Conservation (phyloP, 495 filamentous ascomycete species). For the Clavariopsis aquatica region DNA sequence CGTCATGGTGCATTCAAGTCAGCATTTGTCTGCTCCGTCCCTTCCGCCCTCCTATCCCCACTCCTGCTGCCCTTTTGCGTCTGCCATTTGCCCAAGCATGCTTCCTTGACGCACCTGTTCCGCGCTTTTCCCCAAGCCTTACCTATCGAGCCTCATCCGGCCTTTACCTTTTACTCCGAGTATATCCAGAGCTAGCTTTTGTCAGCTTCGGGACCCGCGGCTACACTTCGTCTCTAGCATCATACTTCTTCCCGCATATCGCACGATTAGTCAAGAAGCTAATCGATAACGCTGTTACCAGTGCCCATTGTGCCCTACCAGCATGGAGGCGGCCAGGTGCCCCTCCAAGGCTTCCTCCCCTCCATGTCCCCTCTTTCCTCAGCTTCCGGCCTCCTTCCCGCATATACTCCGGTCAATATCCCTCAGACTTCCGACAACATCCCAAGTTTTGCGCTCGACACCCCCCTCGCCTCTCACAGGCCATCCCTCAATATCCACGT, state of each 20-base stretch:
- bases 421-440: neutral
- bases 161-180: neutral
- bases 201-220: conserved; percentile 34
- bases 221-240: neutral
- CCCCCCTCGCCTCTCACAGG: conserved; percentile 6
- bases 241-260: neutral
- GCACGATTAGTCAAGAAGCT: conserved; percentile 25
- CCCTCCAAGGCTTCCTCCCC: conserved; percentile 26
- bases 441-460: conserved; percentile 29
- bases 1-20: conserved; percentile 15
- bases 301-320: conserved; percentile 35
- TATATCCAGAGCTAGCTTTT: conserved; percentile 17
- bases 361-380: conserved; percentile 9
- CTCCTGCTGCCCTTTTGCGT: conserved; percentile 1
- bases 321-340: conserved; percentile 38
- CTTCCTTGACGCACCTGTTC: conserved; percentile 27
- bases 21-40: conserved; percentile 18
- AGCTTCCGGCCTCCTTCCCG: conserved; percentile 19
- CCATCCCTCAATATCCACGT: conserved; percentile 31
- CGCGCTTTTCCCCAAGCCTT: conserved; percentile 30
- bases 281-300: conserved; percentile 22
- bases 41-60: conserved; percentile 6
- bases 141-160: neutral
- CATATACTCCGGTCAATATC: conserved; percentile 27
- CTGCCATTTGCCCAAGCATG: conserved; percentile 10